phyloP scores from a whole-genome alignment of 257 asterid species.

The Solanum virginianum region DNA sequence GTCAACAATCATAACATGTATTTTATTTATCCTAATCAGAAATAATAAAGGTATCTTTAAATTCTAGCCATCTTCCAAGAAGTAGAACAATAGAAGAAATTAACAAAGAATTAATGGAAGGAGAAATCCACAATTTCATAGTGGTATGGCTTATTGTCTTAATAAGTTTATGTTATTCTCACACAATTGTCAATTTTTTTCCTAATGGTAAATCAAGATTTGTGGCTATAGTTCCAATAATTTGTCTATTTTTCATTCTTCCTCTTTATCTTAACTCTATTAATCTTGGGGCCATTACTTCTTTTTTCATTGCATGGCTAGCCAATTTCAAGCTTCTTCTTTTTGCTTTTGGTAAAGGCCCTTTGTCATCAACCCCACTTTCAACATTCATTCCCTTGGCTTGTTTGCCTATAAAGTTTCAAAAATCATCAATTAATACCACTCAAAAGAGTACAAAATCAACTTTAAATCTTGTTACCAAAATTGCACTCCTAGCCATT shows the following conservation, averaged over 20 bases:
- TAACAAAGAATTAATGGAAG: conserved; percentile 19
- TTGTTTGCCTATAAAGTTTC: conserved; percentile 38
- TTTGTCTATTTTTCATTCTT: conserved; percentile 22
- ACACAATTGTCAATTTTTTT: conserved; percentile 7
- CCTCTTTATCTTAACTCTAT: conserved; percentile 29
- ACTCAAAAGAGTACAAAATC: not conserved
- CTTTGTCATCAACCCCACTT: conserved; percentile 18
- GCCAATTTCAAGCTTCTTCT: conserved; percentile 43
- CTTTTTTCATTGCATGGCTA: conserved; percentile 45
- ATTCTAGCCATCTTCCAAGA: not conserved
- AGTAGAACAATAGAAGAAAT: not conserved
- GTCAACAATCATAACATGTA: not conserved
- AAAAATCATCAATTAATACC: not conserved
- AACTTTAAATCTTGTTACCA: conserved; percentile 3
- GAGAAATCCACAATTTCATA: conserved; percentile 29
- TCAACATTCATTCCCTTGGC: conserved; percentile 35
- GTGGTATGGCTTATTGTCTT: conserved; percentile 32
- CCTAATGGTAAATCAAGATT: conserved; percentile 13
- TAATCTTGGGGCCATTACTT: conserved; percentile 15
- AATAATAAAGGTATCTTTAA: not conserved
- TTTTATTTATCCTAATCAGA: not conserved
- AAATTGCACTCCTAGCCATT: not conserved
- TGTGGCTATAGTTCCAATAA: conserved; percentile 27
- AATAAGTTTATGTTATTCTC: conserved; percentile 28
- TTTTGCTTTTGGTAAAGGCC: conserved; percentile 36